Evolutionary conservation across 2,329 filamentous ascomycete genomes (phyloP).

Genomic region (Calcarisporium arbuscula): DNA sequence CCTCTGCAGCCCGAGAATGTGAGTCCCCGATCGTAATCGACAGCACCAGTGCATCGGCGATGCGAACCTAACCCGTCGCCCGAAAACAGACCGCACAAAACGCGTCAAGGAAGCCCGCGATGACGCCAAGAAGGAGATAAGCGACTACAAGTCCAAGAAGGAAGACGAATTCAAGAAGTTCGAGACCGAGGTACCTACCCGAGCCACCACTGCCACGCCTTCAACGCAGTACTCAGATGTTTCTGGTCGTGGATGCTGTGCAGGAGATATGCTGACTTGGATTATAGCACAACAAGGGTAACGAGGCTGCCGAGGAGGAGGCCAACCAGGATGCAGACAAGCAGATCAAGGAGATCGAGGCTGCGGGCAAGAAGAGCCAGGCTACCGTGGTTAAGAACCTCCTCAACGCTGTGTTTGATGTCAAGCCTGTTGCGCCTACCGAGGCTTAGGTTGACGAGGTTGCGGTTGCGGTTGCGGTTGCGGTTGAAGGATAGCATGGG

Average conservation of each 20-base stretch:
- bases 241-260: neutral
- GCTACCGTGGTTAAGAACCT: slow-evolving; percentile 76
- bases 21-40: slow-evolving; percentile 27
- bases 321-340: slow-evolving; percentile 74
- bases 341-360: slow-evolving; percentile 77
- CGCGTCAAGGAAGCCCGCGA: slow-evolving; percentile 92
- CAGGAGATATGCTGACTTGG: too few relatives aligned
- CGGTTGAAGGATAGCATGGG: neutral
- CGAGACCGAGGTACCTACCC: slow-evolving; percentile 56
- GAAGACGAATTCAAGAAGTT: slow-evolving; percentile 94
- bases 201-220: neutral
- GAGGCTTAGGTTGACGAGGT: slow-evolving; percentile 16
- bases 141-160: slow-evolving; percentile 82
- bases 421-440: slow-evolving; percentile 58
- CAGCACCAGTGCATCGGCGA: neutral
- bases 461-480: neutral
- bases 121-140: slow-evolving; percentile 97
- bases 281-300: slow-evolving; percentile 89
- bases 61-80: neutral
- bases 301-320: slow-evolving; percentile 68
- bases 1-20: slow-evolving; percentile 75
- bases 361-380: slow-evolving; percentile 72
- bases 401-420: slow-evolving; percentile 76
- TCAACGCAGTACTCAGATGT: neutral
- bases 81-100: slow-evolving; percentile 65